Base-by-base conservation (phyloP, 371 early-diverging fungal species). In the Actinomucor elegans region DNA sequence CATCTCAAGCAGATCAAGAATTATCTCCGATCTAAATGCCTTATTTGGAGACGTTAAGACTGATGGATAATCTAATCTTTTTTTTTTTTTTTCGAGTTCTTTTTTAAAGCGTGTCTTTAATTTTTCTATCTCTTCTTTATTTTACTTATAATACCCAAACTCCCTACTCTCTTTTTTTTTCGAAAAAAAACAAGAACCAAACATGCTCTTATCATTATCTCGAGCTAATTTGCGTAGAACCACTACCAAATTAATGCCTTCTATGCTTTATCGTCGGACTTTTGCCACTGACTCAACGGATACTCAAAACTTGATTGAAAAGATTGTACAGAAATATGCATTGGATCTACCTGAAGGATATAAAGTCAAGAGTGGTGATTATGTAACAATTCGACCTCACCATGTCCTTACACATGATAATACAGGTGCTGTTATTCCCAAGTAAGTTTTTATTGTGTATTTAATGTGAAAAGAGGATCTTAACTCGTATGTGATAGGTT, bases 361-460 rank as follows among this genome's bases (percentile, higher is more conserved):
- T 40, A 69, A 65, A 26, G 94, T 95, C 48, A 79, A 74, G 58
- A 87, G 89, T 63, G 96, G 96, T 24, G 96, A 94, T 70, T 95
- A 94, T 76, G 92, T 97, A 18, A 81, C 88, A 17, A 94, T 97
- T 57, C 85, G 83, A 12, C 98, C 98, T 18, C 85, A 90, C 34
- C 92, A 93, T 66, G 81, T 94, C 26, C 84, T 96, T 79, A 97
- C 98, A 1, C 98, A 97, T 67, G 98, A 97, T 68, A 97, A 97
- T 61, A 94, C 98, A 0, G 96, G 89, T 20, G 94, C 94, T 6
- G 97, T 97, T 33, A 91, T 94, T 52, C 79, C 81, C 52, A 94
- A 94, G 91, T 92, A 75, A 66, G 81, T 57, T 15, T 17, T 18
- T 5, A 15, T 24, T 15, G 35, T 2, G 12, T 23, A 23, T 7